Evolutionary conservation across 2,329 filamentous ascomycete species (phyloP).

Genomic region (Colletotrichum chlorophyti): DNA sequence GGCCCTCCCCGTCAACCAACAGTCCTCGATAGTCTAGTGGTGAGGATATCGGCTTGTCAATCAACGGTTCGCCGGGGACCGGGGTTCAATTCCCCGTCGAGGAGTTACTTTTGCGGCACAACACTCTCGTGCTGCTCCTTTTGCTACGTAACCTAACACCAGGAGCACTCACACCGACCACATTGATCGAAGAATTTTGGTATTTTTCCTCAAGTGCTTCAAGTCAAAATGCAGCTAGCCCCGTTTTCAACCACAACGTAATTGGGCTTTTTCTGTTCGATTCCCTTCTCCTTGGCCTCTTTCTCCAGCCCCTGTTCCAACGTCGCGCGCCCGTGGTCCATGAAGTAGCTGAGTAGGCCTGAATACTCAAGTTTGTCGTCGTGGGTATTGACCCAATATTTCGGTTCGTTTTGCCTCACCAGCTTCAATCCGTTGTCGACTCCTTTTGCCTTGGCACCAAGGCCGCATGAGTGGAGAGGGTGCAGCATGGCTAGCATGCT

Average conservation of each 20-base stretch:
- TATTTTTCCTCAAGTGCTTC: neutral
- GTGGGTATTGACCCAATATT: neutral
- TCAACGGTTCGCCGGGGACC: constrained; percentile 16
- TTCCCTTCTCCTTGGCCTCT: neutral
- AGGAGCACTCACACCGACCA: too few relatives aligned
- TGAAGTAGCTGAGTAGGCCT: neutral
- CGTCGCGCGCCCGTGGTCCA: neutral
- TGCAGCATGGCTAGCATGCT: constrained; percentile 2
- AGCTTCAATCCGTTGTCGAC: neutral
- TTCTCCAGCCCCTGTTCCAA: neutral
- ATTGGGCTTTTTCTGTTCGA: neutral
- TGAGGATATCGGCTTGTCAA: constrained; percentile 29
- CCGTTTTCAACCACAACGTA: neutral
- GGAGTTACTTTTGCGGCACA: neutral
- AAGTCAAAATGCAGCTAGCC: neutral
- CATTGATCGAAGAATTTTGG: too few relatives aligned
- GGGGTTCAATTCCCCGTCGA: constrained; percentile 29
- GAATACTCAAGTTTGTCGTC: neutral
- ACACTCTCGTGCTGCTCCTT: neutral
- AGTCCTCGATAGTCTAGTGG: constrained; percentile 28
- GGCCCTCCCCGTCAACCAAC: neutral
- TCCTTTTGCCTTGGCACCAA: neutral
- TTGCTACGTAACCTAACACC: too few relatives aligned
- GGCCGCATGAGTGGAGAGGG: neutral
- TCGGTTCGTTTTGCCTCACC: neutral